Evolutionary conservation across 2,329 filamentous ascomycete genomes (phyloP), one percentile per base, ranked within the genome.

Genomic region (Fusarium equiseti): DNA sequence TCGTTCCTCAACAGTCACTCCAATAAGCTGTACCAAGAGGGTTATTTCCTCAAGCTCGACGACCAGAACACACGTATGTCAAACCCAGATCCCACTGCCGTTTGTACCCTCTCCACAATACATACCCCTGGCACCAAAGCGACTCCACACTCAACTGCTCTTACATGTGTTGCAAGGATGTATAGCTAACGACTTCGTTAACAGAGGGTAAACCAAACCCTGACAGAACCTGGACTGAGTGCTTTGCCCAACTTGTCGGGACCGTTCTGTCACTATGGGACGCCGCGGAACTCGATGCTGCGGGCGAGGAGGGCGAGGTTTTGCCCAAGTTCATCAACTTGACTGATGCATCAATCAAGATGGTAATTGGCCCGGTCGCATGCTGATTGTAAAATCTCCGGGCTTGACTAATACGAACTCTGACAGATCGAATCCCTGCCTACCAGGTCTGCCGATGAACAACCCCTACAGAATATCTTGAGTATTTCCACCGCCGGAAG

Each of bases 11-110:
- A 97, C 82, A 96, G 92, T 81, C 96, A 99, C 80, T 91, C 90
- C 62, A 98, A 98, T 81, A 98, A 98, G 83, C 85, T 98, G 59
- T 99, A 98, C 79, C 95, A 98, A 75, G 96, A 99, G 82, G 96
- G 96, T 40, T 99, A 98, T 78, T 98, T 99, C 73, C 83, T 99
- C 74, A 99, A 98, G 82, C 85, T 99, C 51, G 95, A 98, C 80
- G 96, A 99, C 80, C 90, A 97, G 74, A 97, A 98, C 77, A 91
- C 90, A 59, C 91, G 95, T 97, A 88, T 75, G 93, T 51, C 58
- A 31, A 26, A 63, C 50, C 69, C 50, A 42, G 31, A 51, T 54
- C 48, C 31, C 51, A 56, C 38, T 62, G 43, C 88, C 63, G 35
- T 43, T 53, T 48, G 31, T 59, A 22, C 51, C 50, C 42, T 40